These are phyloP conservation scores for Pestalotiopsis sp. DNA, from an alignment of 2,329 filamentous ascomycete species.

Conservation along the genomic window DNA sequence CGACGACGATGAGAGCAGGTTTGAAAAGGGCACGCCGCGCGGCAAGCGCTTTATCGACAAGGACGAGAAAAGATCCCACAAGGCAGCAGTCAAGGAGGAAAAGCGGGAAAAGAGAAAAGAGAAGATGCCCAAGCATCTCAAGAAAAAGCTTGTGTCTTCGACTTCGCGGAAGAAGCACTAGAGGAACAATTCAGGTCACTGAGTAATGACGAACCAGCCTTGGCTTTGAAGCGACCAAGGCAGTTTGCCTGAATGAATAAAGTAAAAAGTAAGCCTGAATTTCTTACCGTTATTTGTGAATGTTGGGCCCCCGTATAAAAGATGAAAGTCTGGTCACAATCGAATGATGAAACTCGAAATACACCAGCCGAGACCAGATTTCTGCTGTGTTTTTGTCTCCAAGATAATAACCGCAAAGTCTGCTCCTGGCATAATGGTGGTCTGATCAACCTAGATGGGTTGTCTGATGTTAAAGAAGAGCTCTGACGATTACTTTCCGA, in stretches of 20 bases:
- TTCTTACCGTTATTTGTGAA: neutral
- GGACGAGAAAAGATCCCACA: slow-evolving; percentile 85
- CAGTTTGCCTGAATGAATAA: neutral
- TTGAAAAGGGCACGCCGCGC: slow-evolving; percentile 70
- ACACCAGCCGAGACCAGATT: slow-evolving; percentile 16
- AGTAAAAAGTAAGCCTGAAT: slow-evolving; percentile 3
- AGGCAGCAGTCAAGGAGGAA: slow-evolving; percentile 89
- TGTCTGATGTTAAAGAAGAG: slow-evolving; percentile 64
- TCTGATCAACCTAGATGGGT: slow-evolving; percentile 36
- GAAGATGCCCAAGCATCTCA: slow-evolving; percentile 95
- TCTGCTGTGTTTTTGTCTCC: slow-evolving; percentile 28
- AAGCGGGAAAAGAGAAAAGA: slow-evolving; percentile 91
- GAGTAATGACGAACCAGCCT: neutral
- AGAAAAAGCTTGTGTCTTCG: slow-evolving; percentile 80
- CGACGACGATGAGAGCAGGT: slow-evolving; percentile 51
- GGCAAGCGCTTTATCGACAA: slow-evolving; percentile 91
- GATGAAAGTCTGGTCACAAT: slow-evolving; percentile 30
- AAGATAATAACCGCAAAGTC: slow-evolving; percentile 42
- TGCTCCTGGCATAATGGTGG: slow-evolving; percentile 25
- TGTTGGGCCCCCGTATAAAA: neutral
- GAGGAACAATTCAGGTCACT: slow-evolving; percentile 16
- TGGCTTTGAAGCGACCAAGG: neutral
- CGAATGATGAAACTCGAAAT: slow-evolving; percentile 49
- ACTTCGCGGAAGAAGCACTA: slow-evolving; percentile 67
- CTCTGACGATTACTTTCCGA: slow-evolving; percentile 48